These are phyloP conservation scores for Candida sphagnicola DNA, from an alignment of 805 yeast species.

Conservation along the genomic window DNA sequence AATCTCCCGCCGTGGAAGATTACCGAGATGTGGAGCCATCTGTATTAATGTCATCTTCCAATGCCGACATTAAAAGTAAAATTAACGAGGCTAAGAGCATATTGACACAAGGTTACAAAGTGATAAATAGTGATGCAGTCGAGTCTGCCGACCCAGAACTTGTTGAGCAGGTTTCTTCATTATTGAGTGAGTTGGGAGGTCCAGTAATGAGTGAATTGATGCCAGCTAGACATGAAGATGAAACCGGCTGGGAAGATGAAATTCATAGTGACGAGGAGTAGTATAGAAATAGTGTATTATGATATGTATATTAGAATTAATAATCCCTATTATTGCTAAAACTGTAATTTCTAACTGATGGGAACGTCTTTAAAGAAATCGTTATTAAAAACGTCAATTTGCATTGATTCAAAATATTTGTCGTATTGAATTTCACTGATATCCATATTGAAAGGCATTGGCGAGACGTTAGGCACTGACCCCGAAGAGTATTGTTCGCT, in stretches of 20 bases:
- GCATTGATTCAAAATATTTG: slow-evolving; percentile 22
- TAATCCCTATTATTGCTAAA: not conserved
- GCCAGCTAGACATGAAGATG: slow-evolving; percentile 29
- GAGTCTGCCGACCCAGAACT: slow-evolving; percentile 59
- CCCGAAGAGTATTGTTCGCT: not conserved
- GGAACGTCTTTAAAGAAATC: slow-evolving; percentile 25
- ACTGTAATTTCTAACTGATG: not conserved
- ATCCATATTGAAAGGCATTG: slow-evolving; percentile 3
- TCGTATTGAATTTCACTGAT: slow-evolving; percentile 14
- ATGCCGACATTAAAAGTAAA: slow-evolving; percentile 24
- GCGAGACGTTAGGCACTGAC: not conserved
- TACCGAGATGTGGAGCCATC: slow-evolving; percentile 38
- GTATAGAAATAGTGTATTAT: too few species aligned
- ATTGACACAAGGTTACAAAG: slow-evolving; percentile 43
- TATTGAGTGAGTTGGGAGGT: slow-evolving; percentile 61
- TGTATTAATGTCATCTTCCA: slow-evolving; percentile 13
- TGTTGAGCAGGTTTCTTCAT: slow-evolving; percentile 45
- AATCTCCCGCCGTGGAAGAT: slow-evolving; percentile 35
- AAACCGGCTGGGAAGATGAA: slow-evolving; percentile 53
- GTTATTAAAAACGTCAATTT: slow-evolving; percentile 22
- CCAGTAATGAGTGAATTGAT: slow-evolving; percentile 41
- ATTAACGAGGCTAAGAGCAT: slow-evolving; percentile 41
- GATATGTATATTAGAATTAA: slow-evolving; percentile 3
- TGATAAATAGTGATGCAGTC: slow-evolving; percentile 30
- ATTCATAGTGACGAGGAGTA: slow-evolving; percentile 35